phyloP scores from a whole-genome alignment of 192 early-diverging fungal species.

The Podila epicladia region DNA sequence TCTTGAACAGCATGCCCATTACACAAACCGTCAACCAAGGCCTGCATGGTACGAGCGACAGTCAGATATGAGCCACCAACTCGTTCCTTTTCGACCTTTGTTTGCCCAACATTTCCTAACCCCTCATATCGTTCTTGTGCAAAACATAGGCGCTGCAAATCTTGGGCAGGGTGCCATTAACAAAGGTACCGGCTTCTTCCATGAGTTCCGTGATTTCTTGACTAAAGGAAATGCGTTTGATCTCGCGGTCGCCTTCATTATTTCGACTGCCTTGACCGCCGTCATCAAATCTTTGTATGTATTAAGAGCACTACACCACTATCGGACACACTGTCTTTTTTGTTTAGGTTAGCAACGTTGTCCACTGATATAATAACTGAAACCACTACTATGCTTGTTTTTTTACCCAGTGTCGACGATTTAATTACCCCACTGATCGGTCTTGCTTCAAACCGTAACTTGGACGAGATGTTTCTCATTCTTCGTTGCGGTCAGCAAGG shows the following conservation, averaged over 20 bases:
- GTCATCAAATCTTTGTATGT: constrained; percentile 33
- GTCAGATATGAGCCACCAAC: neutral
- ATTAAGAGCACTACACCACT: neutral
- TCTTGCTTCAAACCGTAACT: constrained; percentile 17
- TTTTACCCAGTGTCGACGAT: constrained; percentile 11
- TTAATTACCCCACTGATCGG: constrained; percentile 25
- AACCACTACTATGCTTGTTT: no score
- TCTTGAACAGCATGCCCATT: no score
- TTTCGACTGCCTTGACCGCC: constrained; percentile 14
- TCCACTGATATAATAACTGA: neutral
- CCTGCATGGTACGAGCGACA: neutral
- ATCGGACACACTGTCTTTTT: neutral
- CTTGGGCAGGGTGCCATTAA: neutral
- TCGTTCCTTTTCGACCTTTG: neutral
- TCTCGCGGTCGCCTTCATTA: constrained; percentile 21
- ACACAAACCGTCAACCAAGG: neutral
- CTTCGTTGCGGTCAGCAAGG: constrained; percentile 8
- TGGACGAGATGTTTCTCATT: constrained; percentile 29
- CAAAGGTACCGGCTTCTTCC: constrained; percentile 5
- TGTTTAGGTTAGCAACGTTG: neutral
- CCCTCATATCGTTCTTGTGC: neutral
- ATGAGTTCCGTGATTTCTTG: constrained; percentile 19
- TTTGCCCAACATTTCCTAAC: neutral
- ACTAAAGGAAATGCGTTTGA: constrained; percentile 26
- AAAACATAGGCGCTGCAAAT: neutral